phyloP scores from a whole-genome alignment of 305 asterid species.

The Solanum hybrid region DNA sequence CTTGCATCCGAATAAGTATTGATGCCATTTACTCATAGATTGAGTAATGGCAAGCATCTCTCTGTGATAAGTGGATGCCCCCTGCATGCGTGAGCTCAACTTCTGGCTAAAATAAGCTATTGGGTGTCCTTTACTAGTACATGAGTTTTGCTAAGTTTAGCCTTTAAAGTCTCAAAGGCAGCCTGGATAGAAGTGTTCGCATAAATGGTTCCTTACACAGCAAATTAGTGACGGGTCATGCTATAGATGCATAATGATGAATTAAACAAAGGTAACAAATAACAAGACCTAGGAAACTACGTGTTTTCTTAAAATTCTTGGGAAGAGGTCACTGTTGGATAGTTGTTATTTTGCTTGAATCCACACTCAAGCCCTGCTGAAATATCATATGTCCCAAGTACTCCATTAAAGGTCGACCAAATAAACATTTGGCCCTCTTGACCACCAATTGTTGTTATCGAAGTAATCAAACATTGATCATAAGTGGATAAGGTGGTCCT shows the following conservation, averaged over 20 bases:
- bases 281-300: background rate
- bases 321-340: background rate
- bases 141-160: background rate
- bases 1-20: background rate
- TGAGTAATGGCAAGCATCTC: background rate
- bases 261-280: background rate
- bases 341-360: background rate
- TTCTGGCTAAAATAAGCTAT: background rate
- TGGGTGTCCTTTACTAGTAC: background rate
- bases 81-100: background rate
- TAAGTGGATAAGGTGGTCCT: background rate
- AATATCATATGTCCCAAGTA: background rate
- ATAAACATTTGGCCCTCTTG: background rate
- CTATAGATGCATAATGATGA: background rate
- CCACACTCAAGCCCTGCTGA: background rate
- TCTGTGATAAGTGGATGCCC: background rate
- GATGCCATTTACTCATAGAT: background rate
- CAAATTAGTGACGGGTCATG: background rate
- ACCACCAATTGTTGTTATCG: background rate
- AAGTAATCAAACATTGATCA: too few relatives aligned
- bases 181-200: background rate
- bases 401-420: background rate
- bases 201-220: background rate
- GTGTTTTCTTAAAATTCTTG: too few relatives aligned
- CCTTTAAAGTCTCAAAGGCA: background rate